Evolutionary conservation across 495 filamentous ascomycete genomes (phyloP), one percentile per base, ranked within the genome.

Genomic region (Penicillium diatomitis): DNA sequence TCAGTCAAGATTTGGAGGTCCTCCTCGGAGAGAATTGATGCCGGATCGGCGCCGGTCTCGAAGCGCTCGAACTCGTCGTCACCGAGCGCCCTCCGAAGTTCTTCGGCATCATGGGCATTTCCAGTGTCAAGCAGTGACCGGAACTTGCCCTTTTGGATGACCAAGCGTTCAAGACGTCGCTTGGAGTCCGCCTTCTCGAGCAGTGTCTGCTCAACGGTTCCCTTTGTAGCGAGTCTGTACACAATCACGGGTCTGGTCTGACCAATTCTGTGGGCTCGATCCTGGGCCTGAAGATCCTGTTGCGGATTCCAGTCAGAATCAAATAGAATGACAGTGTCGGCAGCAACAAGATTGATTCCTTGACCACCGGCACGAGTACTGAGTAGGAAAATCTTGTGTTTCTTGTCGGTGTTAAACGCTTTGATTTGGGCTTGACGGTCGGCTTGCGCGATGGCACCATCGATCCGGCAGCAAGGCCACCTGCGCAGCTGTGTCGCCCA

Each of bases 261-360:
- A 0, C 92, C 92, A 44, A 98, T 97, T 33, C 92, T 82, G 60
- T 98, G 92, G 2, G 86, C 88, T 12, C 92, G 86, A 57, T 98
- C 92, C 64, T 95, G 89, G 0, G 92, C 92, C 63, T 98, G 92
- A 10, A 98, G 75, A 66, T 98, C 92, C 59, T 95, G 89, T 64
- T 97, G 92, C 0, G 92, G 92, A 60, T 98, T 98, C 91, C 92
- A 98, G 64, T 98, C 92, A 31, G 80, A 81, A 60, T 88, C 84
- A 55, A 80, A 88, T 9, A 88, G 71, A 54, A 88, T 82, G 30
- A 88, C 84, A 0, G 84, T 88, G 48, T 88, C 84, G 2, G 84
- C 85, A 0, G 84, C 76, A 0, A 73, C 76, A 20, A 85, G 76
- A 63, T 98, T 98, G 74, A 98, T 96, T 34, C 92, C 92, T 54